A percentile compares a stretch with the other conserved stretches of the same genome.
Conservation (phyloP, 2,329 filamentous ascomycete species). For the Calonectria fujianensis region DNA sequence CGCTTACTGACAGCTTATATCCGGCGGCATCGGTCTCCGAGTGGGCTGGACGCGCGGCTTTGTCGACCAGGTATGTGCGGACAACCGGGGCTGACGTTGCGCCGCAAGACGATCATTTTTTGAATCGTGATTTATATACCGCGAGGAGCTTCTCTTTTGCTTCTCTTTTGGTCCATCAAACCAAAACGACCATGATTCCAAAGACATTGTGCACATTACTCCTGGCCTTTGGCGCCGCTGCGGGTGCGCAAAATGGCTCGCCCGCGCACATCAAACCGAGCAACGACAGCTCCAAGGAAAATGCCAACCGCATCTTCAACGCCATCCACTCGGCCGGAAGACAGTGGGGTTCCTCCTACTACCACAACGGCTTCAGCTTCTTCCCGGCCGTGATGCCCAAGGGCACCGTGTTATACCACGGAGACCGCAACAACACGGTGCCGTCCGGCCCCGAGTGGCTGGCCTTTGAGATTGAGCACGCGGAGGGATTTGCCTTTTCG, state of each 20-base stretch:
- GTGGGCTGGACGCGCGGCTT: constrained; percentile 50
- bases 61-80: constrained; percentile 15
- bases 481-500: constrained; percentile 75
- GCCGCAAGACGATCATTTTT: constrained; percentile 19
- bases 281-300: constrained; percentile 63
- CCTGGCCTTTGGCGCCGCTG: constrained; percentile 35
- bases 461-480: constrained; percentile 86
- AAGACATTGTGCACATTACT: constrained; percentile 43
- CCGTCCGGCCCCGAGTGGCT: constrained; percentile 80
- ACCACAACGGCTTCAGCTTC: constrained; percentile 85
- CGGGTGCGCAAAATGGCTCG: constrained; percentile 28
- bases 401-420: constrained; percentile 82
- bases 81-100: constrained; percentile 31
- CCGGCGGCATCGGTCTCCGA: constrained; percentile 45
- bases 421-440: constrained; percentile 66
- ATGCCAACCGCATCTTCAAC: constrained; percentile 83
- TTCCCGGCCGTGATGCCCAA: constrained; percentile 79
- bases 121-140: not conserved
- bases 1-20: not conserved
- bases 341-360: constrained; percentile 83
- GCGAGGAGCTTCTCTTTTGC: not conserved
- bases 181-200: constrained; percentile 42
- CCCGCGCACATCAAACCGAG: constrained; percentile 58
- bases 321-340: constrained; percentile 82
- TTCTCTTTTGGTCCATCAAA: not conserved